Percentiles rank a stretch among this genome's conserved stretches.
These are phyloP conservation scores for Beta vulgaris DNA, from an alignment of 148 eudicot species.

Conservation along the genomic window DNA sequence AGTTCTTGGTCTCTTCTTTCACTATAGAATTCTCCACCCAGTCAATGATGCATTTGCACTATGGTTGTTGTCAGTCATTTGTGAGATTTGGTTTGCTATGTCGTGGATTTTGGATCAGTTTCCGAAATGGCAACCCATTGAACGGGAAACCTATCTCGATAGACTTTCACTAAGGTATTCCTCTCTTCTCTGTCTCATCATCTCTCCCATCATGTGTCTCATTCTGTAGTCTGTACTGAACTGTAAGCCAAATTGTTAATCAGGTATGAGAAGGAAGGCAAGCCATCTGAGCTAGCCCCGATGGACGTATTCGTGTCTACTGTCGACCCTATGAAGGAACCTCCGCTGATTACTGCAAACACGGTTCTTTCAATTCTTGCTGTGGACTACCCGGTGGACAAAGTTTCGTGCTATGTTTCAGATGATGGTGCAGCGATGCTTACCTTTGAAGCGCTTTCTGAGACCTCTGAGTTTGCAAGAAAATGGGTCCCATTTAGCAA, in stretches of 20 bases:
- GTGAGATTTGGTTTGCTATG: constrained; percentile 95
- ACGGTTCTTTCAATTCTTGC: constrained; percentile 95
- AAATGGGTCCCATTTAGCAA: constrained; percentile 99
- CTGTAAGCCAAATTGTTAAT: neutral
- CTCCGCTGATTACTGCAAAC: constrained; percentile 95
- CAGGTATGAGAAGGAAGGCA: constrained; percentile 99
- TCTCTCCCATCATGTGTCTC: constrained; percentile 3
- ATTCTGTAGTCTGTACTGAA: constrained; percentile 7
- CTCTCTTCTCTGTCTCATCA: neutral
- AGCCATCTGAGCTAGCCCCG: constrained; percentile 82
- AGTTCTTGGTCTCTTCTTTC: constrained; percentile 78
- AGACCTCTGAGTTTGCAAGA: constrained; percentile 91
- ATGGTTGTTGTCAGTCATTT: constrained; percentile 91
- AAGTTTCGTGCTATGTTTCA: constrained; percentile 83
- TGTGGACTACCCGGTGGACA: constrained; percentile 91
- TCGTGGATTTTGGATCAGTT: constrained; percentile 98
- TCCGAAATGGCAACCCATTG: constrained; percentile 89
- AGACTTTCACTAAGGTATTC: constrained; percentile 79
- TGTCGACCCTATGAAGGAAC: constrained; percentile 93
- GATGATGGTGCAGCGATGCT: constrained; percentile 99
- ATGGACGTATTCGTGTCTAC: constrained; percentile 91
- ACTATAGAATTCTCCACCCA: constrained; percentile 85
- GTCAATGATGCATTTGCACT: constrained; percentile 83
- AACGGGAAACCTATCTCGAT: constrained; percentile 96
- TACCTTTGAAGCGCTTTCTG: constrained; percentile 94